Conservation (phyloP, 139 green algal genomes). For the Chlorella sorokiniana region DNA sequence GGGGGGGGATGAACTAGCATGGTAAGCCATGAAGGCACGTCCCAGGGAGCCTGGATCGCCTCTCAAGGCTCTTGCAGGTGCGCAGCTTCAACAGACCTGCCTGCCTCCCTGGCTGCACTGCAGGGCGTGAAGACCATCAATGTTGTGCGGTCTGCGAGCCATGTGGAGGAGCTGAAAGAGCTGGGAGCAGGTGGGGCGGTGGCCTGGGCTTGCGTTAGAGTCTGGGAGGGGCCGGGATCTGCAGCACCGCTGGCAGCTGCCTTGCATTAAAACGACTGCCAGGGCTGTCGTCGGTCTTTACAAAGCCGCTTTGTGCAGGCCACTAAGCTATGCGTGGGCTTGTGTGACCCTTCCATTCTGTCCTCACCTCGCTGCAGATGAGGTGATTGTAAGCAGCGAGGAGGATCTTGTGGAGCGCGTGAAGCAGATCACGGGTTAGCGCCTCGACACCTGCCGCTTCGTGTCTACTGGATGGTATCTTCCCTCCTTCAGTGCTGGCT, state of each 20-base stretch:
- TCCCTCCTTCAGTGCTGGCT: neutral
- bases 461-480: neutral
- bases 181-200: constrained; percentile 16
- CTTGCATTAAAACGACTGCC: too few relatives aligned
- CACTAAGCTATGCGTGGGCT: too few relatives aligned
- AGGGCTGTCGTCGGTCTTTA: too few relatives aligned
- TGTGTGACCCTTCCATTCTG: too few relatives aligned
- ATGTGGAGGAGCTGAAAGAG: constrained; percentile 27
- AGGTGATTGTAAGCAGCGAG: constrained; percentile 19
- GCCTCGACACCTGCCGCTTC: neutral
- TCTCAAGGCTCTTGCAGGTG: neutral
- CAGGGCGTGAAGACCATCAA: constrained; percentile 44
- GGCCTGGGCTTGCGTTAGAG: too few relatives aligned
- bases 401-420: constrained; percentile 25
- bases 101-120: neutral
- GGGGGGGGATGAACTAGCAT: too few relatives aligned
- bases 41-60: too few relatives aligned
- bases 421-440: constrained; percentile 32
- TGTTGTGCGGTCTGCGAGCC: constrained; percentile 26
- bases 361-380: neutral
- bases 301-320: too few relatives aligned
- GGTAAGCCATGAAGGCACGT: neutral
- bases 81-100: neutral
- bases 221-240: too few relatives aligned
- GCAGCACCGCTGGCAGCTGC: too few relatives aligned